Conservation (phyloP, 192 early-diverging fungal genomes). For the Coemansia sp. region DNA sequence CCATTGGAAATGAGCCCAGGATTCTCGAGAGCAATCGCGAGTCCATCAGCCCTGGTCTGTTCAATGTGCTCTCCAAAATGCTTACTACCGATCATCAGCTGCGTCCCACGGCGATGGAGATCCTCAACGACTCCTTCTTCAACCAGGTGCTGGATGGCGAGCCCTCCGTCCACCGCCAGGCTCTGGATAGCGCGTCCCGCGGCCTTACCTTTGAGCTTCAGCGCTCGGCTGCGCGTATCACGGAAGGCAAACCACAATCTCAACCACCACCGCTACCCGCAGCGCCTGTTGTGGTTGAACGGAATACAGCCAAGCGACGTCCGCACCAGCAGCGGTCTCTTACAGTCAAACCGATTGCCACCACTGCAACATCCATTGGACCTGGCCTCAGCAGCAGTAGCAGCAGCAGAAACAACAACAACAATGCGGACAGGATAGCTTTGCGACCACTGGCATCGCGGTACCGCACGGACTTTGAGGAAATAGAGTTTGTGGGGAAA, state of each 20-base stretch:
- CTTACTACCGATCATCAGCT: conserved; percentile 69
- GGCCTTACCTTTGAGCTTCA: conserved; percentile 41
- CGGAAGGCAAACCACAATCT: neutral
- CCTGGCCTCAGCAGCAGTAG: neutral
- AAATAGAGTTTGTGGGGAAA: conserved; percentile 72
- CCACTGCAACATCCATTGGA: too few species aligned
- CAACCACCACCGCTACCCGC: too few species aligned
- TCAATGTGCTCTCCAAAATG: conserved; percentile 58
- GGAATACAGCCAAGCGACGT: neutral
- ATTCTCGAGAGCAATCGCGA: conserved; percentile 54
- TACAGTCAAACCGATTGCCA: too few species aligned
- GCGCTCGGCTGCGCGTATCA: conserved; percentile 3
- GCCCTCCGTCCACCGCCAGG: conserved; percentile 51
- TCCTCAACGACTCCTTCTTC: conserved; percentile 73
- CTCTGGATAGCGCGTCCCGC: conserved; percentile 32
- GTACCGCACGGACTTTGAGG: conserved; percentile 75
- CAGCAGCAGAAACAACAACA: neutral
- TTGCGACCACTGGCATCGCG: conserved; percentile 54
- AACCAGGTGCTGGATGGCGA: conserved; percentile 48
- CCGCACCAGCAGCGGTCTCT: neutral
- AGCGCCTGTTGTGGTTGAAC: neutral
- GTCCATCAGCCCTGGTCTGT: conserved; percentile 57
- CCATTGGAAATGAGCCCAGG: conserved; percentile 52
- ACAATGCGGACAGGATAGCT: neutral
- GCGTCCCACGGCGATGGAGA: conserved; percentile 72